Percentiles rank a stretch among this genome's conserved stretches.
Evolutionary conservation across 345 rosid genomes (phyloP).

Genomic region (Mallotus nudiflorus): DNA sequence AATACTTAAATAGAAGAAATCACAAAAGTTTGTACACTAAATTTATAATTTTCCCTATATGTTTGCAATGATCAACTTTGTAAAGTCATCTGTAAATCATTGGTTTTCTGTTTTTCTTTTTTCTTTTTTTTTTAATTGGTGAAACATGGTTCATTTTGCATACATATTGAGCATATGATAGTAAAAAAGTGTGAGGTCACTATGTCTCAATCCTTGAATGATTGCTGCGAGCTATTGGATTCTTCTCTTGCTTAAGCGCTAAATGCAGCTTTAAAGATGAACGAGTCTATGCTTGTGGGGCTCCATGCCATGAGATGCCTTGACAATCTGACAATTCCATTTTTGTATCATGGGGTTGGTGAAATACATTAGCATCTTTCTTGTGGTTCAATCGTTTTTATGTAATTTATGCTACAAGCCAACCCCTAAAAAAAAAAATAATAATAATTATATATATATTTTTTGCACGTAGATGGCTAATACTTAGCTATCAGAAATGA

Average conservation of each 20-base stretch:
- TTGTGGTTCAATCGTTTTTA: background rate
- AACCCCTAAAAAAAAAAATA: background rate
- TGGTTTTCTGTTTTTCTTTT: too few relatives aligned
- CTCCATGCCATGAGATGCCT: background rate
- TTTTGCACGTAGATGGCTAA: too few relatives aligned
- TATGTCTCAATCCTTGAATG: background rate
- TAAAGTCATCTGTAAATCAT: too few relatives aligned
- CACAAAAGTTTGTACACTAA: too few relatives aligned
- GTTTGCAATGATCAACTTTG: too few relatives aligned
- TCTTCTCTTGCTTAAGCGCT: background rate
- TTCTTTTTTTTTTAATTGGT: too few relatives aligned
- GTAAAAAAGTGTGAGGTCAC: background rate
- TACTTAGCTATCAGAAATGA: background rate
- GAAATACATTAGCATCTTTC: slow-evolving; percentile 6
- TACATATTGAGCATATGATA: background rate
- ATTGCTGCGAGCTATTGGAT: background rate
- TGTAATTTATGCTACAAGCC: background rate
- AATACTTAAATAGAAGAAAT: too few relatives aligned
- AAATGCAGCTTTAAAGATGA: background rate
- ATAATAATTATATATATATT: background rate
- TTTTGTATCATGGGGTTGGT: slow-evolving; percentile 6
- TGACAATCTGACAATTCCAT: background rate
- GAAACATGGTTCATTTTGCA: background rate
- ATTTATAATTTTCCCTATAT: too few relatives aligned
- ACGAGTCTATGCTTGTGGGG: slow-evolving; percentile 6